These are phyloP conservation scores for Pseudocercospora ulei DNA, from an alignment of 2,329 filamentous ascomycete genomes.

Conservation along the genomic window DNA sequence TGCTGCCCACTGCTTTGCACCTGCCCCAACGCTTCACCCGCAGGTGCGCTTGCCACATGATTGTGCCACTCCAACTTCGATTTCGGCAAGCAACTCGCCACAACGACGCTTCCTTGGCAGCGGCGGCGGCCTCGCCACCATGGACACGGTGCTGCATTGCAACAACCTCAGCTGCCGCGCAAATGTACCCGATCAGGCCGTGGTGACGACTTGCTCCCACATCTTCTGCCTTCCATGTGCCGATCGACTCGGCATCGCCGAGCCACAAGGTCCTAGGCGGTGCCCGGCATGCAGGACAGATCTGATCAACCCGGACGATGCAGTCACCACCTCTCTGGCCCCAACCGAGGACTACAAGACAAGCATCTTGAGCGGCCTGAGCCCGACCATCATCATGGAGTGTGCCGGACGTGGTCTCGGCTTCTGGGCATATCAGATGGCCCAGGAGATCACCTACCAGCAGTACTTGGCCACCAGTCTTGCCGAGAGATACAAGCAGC, in stretches of 20 bases:
- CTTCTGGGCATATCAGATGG: slow-evolving; percentile 81
- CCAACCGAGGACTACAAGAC: slow-evolving; percentile 86
- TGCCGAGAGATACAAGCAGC: slow-evolving; percentile 57
- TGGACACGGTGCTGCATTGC: slow-evolving; percentile 69
- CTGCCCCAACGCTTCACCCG: slow-evolving; percentile 2
- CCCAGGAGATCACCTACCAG: slow-evolving; percentile 75
- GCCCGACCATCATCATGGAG: slow-evolving; percentile 73
- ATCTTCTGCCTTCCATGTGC: slow-evolving; percentile 75
- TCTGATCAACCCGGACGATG: slow-evolving; percentile 64
- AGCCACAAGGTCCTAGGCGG: slow-evolving; percentile 43
- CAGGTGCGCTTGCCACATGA: neutral
- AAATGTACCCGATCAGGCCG: slow-evolving; percentile 58
- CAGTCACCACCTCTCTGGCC: slow-evolving; percentile 59
- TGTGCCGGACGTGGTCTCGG: slow-evolving; percentile 67
- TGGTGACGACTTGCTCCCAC: slow-evolving; percentile 89
- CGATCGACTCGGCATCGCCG: slow-evolving; percentile 52
- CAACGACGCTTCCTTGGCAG: too few species aligned
- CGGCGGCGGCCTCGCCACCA: slow-evolving; percentile 35
- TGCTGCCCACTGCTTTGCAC: neutral
- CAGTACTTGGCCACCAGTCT: slow-evolving; percentile 62
- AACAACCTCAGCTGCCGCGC: slow-evolving; percentile 68
- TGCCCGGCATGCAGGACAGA: slow-evolving; percentile 69
- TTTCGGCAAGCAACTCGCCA: too few species aligned
- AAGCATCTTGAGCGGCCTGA: slow-evolving; percentile 70
- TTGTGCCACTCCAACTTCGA: too few species aligned